Percentiles rank a stretch among this genome's conserved stretches.
These are phyloP conservation scores for Camelina hispida DNA, from an alignment of 345 rosid species.

Conservation along the genomic window DNA sequence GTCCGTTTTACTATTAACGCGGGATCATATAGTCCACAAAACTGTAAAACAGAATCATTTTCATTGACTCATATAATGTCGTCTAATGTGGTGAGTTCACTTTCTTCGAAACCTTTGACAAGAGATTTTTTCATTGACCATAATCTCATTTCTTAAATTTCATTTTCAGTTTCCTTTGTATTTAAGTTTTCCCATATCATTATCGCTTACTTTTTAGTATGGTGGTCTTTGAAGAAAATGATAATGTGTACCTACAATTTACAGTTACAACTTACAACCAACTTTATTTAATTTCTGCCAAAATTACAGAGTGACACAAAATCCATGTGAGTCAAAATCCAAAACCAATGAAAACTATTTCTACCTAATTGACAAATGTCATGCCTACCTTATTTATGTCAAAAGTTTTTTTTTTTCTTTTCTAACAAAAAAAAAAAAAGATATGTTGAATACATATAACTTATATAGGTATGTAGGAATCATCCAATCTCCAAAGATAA, in stretches of 20 bases:
- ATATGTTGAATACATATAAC: no score
- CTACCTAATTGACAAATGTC: not conserved
- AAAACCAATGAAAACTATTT: constrained; percentile 12
- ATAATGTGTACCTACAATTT: not conserved
- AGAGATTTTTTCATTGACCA: not conserved
- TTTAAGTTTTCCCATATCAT: not conserved
- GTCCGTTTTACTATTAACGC: not conserved
- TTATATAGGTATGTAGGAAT: no score
- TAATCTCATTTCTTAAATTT: not conserved
- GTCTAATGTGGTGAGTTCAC: no score
- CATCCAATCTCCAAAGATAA: no score
- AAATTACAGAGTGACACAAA: constrained; percentile 1
- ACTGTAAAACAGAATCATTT: not conserved
- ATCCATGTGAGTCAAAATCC: constrained; percentile 26
- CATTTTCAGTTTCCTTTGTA: not conserved
- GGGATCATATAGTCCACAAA: not conserved
- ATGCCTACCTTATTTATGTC: not conserved
- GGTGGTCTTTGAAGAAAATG: no score
- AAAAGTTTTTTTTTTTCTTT: not conserved
- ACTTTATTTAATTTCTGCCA: not conserved
- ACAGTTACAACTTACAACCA: not conserved
- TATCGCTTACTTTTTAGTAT: not conserved
- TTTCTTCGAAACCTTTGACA: no score
- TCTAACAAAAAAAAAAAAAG: not conserved
- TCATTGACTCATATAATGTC: no score